These are phyloP conservation scores for Hygrophoropsis aurantiaca DNA, from an alignment of 768 basidiomycete species.

Conservation along the genomic window DNA sequence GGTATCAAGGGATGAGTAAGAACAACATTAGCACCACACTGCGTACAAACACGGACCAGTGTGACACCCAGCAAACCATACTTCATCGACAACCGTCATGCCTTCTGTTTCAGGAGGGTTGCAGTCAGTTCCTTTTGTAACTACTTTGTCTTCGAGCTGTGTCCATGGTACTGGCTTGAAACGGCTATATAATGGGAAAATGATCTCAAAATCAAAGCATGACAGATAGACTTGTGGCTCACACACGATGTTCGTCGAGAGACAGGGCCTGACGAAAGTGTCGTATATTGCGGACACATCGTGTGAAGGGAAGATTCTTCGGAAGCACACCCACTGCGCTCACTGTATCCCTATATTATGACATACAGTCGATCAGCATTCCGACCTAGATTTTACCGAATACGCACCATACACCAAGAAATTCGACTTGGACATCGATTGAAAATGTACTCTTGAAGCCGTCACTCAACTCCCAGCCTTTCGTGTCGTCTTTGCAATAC, in stretches of 20 bases:
- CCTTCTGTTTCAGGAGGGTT: conserved; percentile 47
- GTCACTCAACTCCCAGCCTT: conserved; percentile 61
- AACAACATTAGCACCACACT: not conserved
- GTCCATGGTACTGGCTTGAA: conserved; percentile 37
- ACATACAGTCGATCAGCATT: not conserved
- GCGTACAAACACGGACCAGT: conserved; percentile 47
- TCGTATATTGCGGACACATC: conserved; percentile 56
- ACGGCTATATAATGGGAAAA: conserved; percentile 20
- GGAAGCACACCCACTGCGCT: conserved; percentile 68
- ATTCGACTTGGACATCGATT: conserved; percentile 68
- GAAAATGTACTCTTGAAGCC: conserved; percentile 76
- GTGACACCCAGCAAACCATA: conserved; percentile 81
- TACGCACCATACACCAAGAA: conserved; percentile 72
- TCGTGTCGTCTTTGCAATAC: conserved; percentile 58
- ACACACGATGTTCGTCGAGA: conserved; percentile 66
- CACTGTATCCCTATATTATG: conserved; percentile 63
- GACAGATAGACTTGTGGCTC: conserved; percentile 42
- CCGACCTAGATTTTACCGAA: not conserved
- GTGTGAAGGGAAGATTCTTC: conserved; percentile 63
- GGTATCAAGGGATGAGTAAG: conserved; percentile 1
- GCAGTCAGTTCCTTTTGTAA: conserved; percentile 47
- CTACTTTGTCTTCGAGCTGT: conserved; percentile 37
- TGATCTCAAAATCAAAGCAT: conserved; percentile 10
- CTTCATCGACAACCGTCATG: conserved; percentile 67
- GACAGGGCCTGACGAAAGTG: conserved; percentile 71